Base-by-base conservation (phyloP, 192 early-diverging fungal genomes). In the Haplosporangium gracile region DNA sequence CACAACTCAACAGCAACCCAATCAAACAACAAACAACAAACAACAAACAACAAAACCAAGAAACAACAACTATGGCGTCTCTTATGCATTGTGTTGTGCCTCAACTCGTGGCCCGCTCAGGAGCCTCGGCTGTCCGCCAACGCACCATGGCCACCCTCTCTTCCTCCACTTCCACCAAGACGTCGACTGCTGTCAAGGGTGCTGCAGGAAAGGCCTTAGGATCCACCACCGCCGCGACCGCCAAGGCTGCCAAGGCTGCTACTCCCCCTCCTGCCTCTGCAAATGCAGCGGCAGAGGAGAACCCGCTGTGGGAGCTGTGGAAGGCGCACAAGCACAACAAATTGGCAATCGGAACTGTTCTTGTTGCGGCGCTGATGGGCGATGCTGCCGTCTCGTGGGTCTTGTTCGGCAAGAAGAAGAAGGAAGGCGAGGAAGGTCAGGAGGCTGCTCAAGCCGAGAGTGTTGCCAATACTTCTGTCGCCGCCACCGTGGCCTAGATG, bases 331-430 rank as follows among this genome's bases (percentile, higher is more conserved):
- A 80, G 69, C 36, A 73, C 40, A 38, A 80, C 7, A 55, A 43
- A 0, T 40, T 29, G 47, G 74, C 80, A 2, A 76, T 82, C 47
- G 80, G 74, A 8, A 68, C 70, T 0, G 60, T 76, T 15, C 11
- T 82, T 32, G 39, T 72, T 7, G 68, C 51, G 20, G 80, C 74
- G 0, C 34, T 55, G 18, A 40, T 32, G 8, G 80, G 36, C 24
- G 80, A 80, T 68, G 70, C 63, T 4, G 29, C 47, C 29, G 70
- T 75, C 32, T 63, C 80, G 9, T 81, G 75, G 11, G 75, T 38
- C 7, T 29, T 81, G 2, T 75, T 75, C 38, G 63, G 47, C 32
- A 75, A 81, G 47, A 73, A 81, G 43, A 73, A 47, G 7, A 73
- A 75, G 68, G 40, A 68, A 6, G 55, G 24, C 34, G 70, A 79